Base-by-base conservation (phyloP, 140 eudicot genomes). In the Flaveria floridana region DNA sequence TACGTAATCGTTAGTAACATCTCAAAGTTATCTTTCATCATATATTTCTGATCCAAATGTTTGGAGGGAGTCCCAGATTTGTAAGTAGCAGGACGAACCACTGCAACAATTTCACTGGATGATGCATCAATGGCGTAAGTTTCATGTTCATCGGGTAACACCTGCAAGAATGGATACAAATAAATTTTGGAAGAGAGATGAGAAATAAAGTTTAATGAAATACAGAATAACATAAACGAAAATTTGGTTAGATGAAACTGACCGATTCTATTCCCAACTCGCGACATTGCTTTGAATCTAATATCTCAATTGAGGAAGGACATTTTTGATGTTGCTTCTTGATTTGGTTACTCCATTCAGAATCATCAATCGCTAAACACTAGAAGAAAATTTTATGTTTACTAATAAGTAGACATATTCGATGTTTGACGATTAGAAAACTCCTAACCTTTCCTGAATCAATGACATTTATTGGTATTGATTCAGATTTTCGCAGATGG, bases 361-460 rank as follows among this genome's bases (percentile, higher is more conserved):
- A 50, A 41, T 74, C 80, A 42, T 78, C 82, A 56, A 87, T 72
- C 48, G 86, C 74, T 20, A 85, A 1, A 71, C 88, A 87, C 97
- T 91, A 68, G 19, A 65, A 14, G 52, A 70, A 1, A 68, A 28
- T 3, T 47, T 57, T 46, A 18, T 39, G 7, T 62, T 37, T 42
- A 72, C 47, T 3, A 73, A 61, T 26, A 65, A 15, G 52, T 61
- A 34, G 64, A 56, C 34, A 52, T 61, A 37, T 18, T n/a, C 21
- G 16, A 68, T 8, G 48, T 25, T 8, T 21, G 23, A 21, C 23
- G 23, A 37, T 4, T 30, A 25, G 68, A 48, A 34, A 69, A 82
- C 19, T 59, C 53, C 79, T 65, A 72, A 91, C 97, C 96, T 92
- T 92, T 82, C 85, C 97, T 23, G 89, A 74, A 73, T 89, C 90